Conservation (phyloP, 768 basidiomycete genomes). For the Phlegmacium glaucopus region DNA sequence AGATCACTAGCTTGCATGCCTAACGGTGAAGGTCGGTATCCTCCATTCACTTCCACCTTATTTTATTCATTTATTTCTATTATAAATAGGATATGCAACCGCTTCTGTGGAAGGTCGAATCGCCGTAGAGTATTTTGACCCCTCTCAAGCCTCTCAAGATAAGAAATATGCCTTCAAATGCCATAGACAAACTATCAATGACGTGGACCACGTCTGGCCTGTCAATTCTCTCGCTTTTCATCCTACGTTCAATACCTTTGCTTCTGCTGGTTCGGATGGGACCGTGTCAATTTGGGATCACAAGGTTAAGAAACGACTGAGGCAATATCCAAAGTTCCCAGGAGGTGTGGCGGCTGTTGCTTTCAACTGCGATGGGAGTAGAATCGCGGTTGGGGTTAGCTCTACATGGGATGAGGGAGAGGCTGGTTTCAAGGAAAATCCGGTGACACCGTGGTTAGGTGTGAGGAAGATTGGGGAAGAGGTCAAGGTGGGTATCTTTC, state of each 20-base stretch:
- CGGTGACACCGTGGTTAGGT: conserved; percentile 52
- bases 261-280: conserved; percentile 91
- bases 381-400: conserved; percentile 79
- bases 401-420: conserved; percentile 93
- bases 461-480: conserved; percentile 72
- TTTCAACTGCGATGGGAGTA: conserved; percentile 81
- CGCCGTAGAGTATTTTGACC: conserved; percentile 95
- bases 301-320: conserved; percentile 90
- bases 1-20: conserved; percentile 88
- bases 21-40: conserved; percentile 74
- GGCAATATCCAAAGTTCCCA: conserved; percentile 82
- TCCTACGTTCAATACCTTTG: conserved; percentile 90
- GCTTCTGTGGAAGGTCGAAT: conserved; percentile 95
- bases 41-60: neutral
- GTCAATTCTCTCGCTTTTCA: conserved; percentile 96
- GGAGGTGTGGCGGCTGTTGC: conserved; percentile 74
- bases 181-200: conserved; percentile 86
- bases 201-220: conserved; percentile 94
- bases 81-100: conserved; percentile 75
- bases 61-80: neutral
- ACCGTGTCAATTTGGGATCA: conserved; percentile 98
- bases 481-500: conserved; percentile 43
- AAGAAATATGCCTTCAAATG: conserved; percentile 97
- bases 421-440: conserved; percentile 60
- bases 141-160: conserved; percentile 70